Conservation (phyloP, 768 basidiomycete species). For the Russula brevipes region DNA sequence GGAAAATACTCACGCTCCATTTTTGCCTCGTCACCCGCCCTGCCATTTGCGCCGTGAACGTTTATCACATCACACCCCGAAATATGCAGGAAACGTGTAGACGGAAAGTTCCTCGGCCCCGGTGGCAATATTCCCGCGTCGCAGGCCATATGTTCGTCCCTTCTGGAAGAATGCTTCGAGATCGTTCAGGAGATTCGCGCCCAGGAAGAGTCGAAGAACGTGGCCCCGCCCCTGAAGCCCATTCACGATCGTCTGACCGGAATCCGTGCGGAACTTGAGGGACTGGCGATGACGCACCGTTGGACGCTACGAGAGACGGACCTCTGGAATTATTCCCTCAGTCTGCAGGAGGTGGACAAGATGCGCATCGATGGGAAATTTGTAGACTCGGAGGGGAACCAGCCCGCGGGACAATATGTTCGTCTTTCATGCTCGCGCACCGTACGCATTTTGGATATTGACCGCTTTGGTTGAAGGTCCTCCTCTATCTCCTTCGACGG, state of each 20-base stretch:
- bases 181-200: constrained; percentile 94
- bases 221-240: constrained; percentile 79
- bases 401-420: constrained; percentile 93
- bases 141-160: constrained; percentile 84
- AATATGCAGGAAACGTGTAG: constrained; percentile 71
- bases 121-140: constrained; percentile 87
- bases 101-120: constrained; percentile 92
- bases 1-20: constrained; percentile 5
- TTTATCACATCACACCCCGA: constrained; percentile 13
- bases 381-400: constrained; percentile 87
- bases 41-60: constrained; percentile 22
- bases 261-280: constrained; percentile 84
- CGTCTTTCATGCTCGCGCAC: constrained; percentile 30
- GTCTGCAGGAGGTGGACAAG: constrained; percentile 92
- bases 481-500: constrained; percentile 86
- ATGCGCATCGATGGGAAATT: constrained; percentile 98
- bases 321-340: constrained; percentile 87
- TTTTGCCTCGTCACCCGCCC: constrained; percentile 4
- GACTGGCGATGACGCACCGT: constrained; percentile 87
- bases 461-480: constrained; percentile 50
- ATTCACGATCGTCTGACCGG: constrained; percentile 89
- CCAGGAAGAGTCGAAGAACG: constrained; percentile 83
- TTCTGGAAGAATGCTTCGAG: constrained; percentile 96
- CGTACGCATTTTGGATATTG: neutral
- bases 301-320: constrained; percentile 97